Evolutionary conservation across 2,329 filamentous ascomycete species (phyloP).

Genomic region (Claviceps pazoutovae): DNA sequence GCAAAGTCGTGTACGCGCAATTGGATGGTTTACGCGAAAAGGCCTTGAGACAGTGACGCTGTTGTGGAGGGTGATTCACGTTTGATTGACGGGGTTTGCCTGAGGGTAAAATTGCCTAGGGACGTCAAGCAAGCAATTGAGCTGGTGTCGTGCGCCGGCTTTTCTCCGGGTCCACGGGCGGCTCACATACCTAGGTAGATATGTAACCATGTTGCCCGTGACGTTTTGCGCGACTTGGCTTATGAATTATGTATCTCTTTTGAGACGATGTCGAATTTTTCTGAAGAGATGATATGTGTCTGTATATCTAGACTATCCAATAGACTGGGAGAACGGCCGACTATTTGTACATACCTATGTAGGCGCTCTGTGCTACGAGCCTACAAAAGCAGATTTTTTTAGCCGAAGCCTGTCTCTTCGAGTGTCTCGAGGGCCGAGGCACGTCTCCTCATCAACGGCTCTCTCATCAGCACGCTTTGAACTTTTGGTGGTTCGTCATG

Average conservation of each 20-base stretch:
- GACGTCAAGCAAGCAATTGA: background rate
- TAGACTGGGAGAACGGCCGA: no score
- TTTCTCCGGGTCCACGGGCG: conserved; percentile 3
- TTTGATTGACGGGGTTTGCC: background rate
- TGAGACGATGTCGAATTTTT: background rate
- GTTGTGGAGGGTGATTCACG: background rate
- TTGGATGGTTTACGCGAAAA: background rate
- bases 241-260: background rate
- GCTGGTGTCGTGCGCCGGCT: background rate
- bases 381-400: no score
- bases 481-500: background rate
- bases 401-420: no score
- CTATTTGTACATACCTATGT: no score
- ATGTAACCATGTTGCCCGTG: background rate
- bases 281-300: no score
- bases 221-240: background rate
- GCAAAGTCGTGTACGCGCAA: background rate
- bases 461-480: background rate
- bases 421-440: no score
- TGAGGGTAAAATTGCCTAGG: conserved; percentile 1
- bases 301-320: no score
- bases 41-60: background rate
- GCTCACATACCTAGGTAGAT: no score
- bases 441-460: no score
- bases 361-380: no score